Conservation (phyloP, 2,329 filamentous ascomycete species). For the Ascochyta rabiei region DNA sequence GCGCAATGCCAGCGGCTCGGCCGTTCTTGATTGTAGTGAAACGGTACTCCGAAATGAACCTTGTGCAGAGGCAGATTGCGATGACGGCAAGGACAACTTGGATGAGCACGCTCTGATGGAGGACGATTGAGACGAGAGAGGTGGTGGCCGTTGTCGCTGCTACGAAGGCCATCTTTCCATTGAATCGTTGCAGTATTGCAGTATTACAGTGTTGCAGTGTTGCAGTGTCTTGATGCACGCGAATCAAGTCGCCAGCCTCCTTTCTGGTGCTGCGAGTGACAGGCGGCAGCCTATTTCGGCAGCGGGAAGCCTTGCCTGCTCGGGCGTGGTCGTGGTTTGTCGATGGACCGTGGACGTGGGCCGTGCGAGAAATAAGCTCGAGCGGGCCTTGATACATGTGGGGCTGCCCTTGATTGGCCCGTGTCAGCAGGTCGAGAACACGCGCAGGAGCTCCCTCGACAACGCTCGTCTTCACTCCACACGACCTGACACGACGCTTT, state of each 20-base stretch:
- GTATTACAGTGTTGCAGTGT: too few species aligned
- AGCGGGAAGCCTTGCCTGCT: constrained; percentile 4
- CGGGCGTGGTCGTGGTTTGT: constrained; percentile 6
- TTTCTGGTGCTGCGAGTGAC: not conserved
- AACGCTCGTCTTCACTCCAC: constrained; percentile 4
- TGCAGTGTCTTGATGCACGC: not conserved
- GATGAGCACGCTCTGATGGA: not conserved
- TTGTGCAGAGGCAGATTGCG: constrained; percentile 19
- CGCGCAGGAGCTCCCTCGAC: constrained; percentile 6
- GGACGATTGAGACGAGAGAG: not conserved
- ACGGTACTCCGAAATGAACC: constrained; percentile 17
- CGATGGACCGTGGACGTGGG: not conserved
- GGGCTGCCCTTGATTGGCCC: constrained; percentile 6
- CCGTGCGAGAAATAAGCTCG: constrained; percentile 11
- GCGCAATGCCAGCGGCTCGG: constrained; percentile 8
- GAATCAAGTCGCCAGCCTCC: not conserved
- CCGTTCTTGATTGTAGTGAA: constrained; percentile 19
- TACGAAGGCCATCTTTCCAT: not conserved
- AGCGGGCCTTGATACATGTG: not conserved
- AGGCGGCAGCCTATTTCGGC: constrained; percentile 4
- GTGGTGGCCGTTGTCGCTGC: not conserved
- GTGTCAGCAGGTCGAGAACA: constrained; percentile 2
- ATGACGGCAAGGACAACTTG: constrained; percentile 11
- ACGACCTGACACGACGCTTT: not conserved
- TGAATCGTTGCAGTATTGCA: too few species aligned